A percentile compares a stretch with the other conserved stretches of the same genome.
Evolutionary conservation across 83 land plant genomes (phyloP).

Genomic region (Picea abies): DNA sequence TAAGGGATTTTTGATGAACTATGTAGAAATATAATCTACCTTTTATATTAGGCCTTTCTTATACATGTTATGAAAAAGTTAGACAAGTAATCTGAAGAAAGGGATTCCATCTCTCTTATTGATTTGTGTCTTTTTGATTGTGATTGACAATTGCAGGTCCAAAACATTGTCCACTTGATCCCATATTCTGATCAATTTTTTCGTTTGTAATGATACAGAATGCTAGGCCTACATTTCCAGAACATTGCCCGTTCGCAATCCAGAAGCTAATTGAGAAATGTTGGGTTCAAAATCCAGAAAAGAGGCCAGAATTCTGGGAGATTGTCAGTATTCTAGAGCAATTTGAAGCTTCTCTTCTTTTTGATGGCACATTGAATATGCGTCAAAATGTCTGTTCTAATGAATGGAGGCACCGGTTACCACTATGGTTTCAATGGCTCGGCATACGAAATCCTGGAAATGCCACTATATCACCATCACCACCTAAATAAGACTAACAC

Average conservation of each 20-base stretch:
- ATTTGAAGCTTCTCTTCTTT: slow-evolving; percentile 54
- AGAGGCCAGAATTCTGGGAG: slow-evolving; percentile 29
- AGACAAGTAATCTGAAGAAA: neutral
- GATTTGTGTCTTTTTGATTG: slow-evolving; percentile 1
- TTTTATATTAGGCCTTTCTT: neutral
- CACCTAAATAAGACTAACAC: slow-evolving; percentile 6
- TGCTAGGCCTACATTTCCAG: slow-evolving; percentile 66
- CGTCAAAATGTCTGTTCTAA: slow-evolving; percentile 30
- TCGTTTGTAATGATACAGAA: slow-evolving; percentile 45
- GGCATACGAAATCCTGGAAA: slow-evolving; percentile 15
- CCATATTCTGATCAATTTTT: neutral
- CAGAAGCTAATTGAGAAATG: too few relatives aligned
- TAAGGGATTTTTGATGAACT: neutral
- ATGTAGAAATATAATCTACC: neutral
- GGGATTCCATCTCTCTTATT: neutral
- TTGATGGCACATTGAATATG: slow-evolving; percentile 43
- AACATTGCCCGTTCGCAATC: slow-evolving; percentile 40
- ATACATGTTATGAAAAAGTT: neutral
- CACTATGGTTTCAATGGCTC: slow-evolving; percentile 58
- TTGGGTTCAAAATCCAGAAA: neutral
- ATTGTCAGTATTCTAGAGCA: slow-evolving; percentile 68
- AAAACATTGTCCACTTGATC: neutral
- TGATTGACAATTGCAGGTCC: neutral
- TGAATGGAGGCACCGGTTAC: slow-evolving; percentile 49
- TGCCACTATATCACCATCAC: slow-evolving; percentile 11